phyloP scores from a whole-genome alignment of 2,329 filamentous ascomycete species.

The Neopestalotiopsis sp. region DNA sequence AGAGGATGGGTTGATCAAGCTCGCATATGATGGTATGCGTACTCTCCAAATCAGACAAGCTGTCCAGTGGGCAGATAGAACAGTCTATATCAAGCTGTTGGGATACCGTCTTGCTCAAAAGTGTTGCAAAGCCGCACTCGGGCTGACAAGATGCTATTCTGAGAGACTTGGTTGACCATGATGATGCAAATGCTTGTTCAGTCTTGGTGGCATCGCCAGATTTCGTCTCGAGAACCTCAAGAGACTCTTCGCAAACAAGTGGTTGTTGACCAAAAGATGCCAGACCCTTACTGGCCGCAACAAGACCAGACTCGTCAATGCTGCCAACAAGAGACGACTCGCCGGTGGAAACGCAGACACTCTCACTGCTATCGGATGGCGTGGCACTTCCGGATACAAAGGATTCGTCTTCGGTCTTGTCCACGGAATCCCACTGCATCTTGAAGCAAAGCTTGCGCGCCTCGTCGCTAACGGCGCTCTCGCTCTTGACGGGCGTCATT shows the following conservation, averaged over 20 bases:
- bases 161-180: neutral
- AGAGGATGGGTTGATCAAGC: slow-evolving; percentile 27
- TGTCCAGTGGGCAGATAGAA: neutral
- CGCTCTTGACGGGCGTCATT: slow-evolving; percentile 25
- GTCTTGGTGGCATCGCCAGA: neutral
- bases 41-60: slow-evolving; percentile 13
- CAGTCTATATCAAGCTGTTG: neutral
- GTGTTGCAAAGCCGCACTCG: neutral
- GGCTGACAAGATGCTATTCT: neutral
- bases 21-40: slow-evolving; percentile 28
- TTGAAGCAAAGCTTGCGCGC: slow-evolving; percentile 38
- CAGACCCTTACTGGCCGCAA: neutral
- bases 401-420: slow-evolving; percentile 15
- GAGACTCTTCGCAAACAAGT: neutral
- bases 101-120: neutral
- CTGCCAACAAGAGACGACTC: neutral
- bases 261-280: neutral
- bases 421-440: slow-evolving; percentile 28
- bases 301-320: neutral
- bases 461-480: slow-evolving; percentile 24
- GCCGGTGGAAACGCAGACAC: neutral
- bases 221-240: neutral
- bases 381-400: neutral
- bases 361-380: neutral
- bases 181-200: neutral